Base-by-base conservation (phyloP, 108 stramenopile species). In the Discostella pseudostelligera region DNA sequence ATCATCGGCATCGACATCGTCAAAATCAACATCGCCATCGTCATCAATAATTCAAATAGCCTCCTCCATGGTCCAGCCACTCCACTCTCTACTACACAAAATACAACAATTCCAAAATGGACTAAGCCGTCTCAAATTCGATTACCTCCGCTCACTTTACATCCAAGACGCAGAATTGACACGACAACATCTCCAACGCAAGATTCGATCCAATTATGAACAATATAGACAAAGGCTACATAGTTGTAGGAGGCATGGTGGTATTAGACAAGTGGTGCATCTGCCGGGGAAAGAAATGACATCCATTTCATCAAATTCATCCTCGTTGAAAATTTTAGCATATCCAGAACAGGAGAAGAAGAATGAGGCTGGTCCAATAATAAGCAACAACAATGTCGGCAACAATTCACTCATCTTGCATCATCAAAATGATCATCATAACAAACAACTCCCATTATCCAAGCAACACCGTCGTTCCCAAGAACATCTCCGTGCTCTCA, bases 161-260 rank as follows among this genome's bases (percentile, higher is more conserved):
- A 70, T 70, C 45, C 59, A 42, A 61, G 69, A 70, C 10, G 69
- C 69, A 12, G 58, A 49, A 17, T 6, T 28, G 1, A 61, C 59
- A 7, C 50, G 69, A 3, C 26, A 32, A 14, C 60, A 62, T 35
- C 39, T 69, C 0, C 46, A 69, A 45, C 37, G 68, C 2, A 69
- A 40, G 39, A 26, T 54, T 29, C 59, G 20, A 28, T 14, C 16
- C 26, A 16, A 62, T 12, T 22, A 42, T 42, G 56, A 67, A 48
- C 25, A 53, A 22, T 59, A 21, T 10, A 43, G 61, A 10, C 28
- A 36, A 12, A 47, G 28, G 17, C 9, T 62, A 46, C 32, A 32
- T 32, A 5, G 32, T 32, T 5, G 32, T 32, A 5, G 4, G 32
- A 32, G 5, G 5, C 32, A 32, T 4, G 4, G 5, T 32, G 32